Base-by-base conservation (phyloP, 1,284 basidiomycete species). In the Microbotryum silenes-acaulis region DNA sequence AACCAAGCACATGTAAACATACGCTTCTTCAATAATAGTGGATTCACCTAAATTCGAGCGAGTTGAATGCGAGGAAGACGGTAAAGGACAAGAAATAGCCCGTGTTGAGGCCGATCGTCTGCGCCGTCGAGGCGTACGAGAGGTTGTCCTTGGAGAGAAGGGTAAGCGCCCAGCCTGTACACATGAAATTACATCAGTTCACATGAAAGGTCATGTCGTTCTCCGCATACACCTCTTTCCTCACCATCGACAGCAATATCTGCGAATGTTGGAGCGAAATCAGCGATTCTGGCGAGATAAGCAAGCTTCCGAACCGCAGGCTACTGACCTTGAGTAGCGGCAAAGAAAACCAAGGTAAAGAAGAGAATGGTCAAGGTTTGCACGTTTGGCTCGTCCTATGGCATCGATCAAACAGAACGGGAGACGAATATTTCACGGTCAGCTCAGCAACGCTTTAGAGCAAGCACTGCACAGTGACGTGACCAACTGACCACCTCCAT, bases 41-140 rank as follows among this genome's bases (percentile, higher is more conserved):
- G 12, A 80, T 85, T 61, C 70, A 92, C 89, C 84, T 82, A 73
- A 98, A 98, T 50, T 89, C 87, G 71, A 91, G 85, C 70, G 89
- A 92, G 74, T 97, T 98, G 74, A 99, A 85, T 0, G 96, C 94
- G 37, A 99, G 81, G 74, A 99, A 98, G 29, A 98, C 91, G 29
- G 96, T 98, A 73, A 97, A 98, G 8, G 90, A 92, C 47, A 93
- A 82, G 71, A 98, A 96, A 75, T 89, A 97, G 31, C 96, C 96
- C 4, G 91, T 89, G 72, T 97, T 97, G 49, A 98, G 81, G 21
- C 96, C 96, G 61, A 98, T 90, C 0, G 96, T 98, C 76, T 99
- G 96, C 55, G 94, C 97, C 5, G 94, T 98, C 29, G 91, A 94
- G 7, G 96, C 96, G 73, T 96, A 99, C 23, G 91, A 91, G 48